Conservation (phyloP, 352 stramenopile genomes). For the Phytophthora melonis region DNA sequence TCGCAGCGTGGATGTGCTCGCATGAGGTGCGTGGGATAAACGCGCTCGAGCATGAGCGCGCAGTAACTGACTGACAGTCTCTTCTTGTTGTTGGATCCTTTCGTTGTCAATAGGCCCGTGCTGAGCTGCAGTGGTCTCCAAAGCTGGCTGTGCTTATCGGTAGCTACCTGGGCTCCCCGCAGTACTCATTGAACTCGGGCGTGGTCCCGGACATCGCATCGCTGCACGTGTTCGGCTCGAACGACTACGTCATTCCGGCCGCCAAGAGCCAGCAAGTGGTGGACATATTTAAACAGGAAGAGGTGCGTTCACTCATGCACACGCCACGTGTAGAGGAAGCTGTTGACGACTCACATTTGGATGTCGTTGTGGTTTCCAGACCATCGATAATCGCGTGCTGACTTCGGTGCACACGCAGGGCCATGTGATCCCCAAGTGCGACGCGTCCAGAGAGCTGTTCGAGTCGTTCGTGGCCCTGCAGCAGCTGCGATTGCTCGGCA, state of each 20-base stretch:
- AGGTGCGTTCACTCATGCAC: slow-evolving; percentile 41
- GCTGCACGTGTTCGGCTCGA: slow-evolving; percentile 82
- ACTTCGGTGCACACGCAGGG: slow-evolving; percentile 78
- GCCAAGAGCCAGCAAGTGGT: slow-evolving; percentile 76
- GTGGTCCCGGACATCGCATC: slow-evolving; percentile 62
- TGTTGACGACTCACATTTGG: neutral
- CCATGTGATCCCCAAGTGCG: slow-evolving; percentile 84
- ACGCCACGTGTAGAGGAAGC: neutral
- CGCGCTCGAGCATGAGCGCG: neutral
- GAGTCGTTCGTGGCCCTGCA: slow-evolving; percentile 57
- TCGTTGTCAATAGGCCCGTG: slow-evolving; percentile 37
- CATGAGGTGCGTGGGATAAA: slow-evolving; percentile 44
- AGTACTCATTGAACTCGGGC: slow-evolving; percentile 65
- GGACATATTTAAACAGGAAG: slow-evolving; percentile 62
- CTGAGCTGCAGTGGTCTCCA: slow-evolving; percentile 74
- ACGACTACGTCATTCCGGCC: slow-evolving; percentile 84
- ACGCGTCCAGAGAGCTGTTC: slow-evolving; percentile 58
- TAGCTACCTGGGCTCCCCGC: slow-evolving; percentile 71
- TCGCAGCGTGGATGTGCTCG: slow-evolving; percentile 86
- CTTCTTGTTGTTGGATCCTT: neutral
- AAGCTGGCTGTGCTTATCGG: slow-evolving; percentile 78
- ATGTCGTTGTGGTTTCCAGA: slow-evolving; percentile 30
- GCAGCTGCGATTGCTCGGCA: slow-evolving; percentile 34
- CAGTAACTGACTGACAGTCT: slow-evolving; percentile 7
- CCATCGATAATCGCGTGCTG: slow-evolving; percentile 52